Evolutionary conservation across 257 asterid species (phyloP).

Genomic region (Capsicum pubescens): DNA sequence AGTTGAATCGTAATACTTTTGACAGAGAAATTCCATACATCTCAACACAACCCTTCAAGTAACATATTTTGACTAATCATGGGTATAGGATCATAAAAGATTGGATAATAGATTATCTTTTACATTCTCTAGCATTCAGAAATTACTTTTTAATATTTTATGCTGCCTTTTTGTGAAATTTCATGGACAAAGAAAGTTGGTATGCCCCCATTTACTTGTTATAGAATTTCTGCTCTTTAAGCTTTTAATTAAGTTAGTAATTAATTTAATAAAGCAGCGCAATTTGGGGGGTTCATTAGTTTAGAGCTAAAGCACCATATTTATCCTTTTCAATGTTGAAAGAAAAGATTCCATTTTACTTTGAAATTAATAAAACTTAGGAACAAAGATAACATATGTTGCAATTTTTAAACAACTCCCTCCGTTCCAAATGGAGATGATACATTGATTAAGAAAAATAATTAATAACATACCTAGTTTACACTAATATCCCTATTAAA

Average conservation of each 20-base stretch:
- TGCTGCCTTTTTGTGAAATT: background rate
- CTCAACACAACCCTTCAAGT: background rate
- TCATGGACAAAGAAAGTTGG: background rate
- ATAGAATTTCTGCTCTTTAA: background rate
- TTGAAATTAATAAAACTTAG: background rate
- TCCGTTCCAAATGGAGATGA: no score
- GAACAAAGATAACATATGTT: background rate
- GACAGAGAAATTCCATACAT: background rate
- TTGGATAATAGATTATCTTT: slow-evolving; percentile 12
- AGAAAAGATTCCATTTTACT: background rate
- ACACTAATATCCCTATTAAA: no score
- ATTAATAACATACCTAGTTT: no score
- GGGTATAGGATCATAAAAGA: background rate
- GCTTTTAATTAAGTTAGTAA: background rate
- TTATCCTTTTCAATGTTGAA: background rate
- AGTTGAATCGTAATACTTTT: no score
- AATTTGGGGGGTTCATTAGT: background rate
- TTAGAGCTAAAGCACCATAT: background rate
- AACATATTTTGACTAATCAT: background rate
- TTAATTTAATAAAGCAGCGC: slow-evolving; percentile 19
- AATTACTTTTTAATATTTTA: slow-evolving; percentile 4
- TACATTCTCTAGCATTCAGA: background rate
- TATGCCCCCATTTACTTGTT: slow-evolving; percentile 1
- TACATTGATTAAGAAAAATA: no score
- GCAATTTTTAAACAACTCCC: background rate